Percentiles rank a stretch among this genome's conserved stretches.
phyloP scores from a whole-genome alignment of 164 flowering plant genomes.

The Warburgia ugandensis region DNA sequence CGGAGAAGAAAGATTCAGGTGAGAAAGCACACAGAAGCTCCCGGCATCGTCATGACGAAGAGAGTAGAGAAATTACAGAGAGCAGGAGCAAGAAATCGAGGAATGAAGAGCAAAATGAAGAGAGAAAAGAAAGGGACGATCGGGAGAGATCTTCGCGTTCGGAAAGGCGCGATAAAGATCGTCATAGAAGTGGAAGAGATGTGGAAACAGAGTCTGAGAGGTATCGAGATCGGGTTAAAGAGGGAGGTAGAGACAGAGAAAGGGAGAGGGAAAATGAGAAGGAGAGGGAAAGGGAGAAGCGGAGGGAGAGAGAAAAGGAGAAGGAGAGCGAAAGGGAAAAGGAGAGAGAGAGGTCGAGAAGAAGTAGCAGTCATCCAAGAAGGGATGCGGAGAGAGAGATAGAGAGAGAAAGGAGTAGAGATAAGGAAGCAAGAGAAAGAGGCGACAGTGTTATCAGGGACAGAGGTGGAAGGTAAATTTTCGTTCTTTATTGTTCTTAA shows the following conservation, averaged over 20 bases:
- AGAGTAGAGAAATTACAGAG: constrained; percentile 18
- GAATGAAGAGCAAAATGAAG: constrained; percentile 26
- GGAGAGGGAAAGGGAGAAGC: constrained; percentile 9
- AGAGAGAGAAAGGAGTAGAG: constrained; percentile 17
- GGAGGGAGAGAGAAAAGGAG: constrained; percentile 5
- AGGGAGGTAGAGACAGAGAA: no score
- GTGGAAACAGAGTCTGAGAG: constrained; percentile 14
- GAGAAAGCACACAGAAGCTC: no score
- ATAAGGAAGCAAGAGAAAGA: no score
- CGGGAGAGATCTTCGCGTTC: constrained; percentile 17
- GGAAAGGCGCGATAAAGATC: constrained; percentile 29
- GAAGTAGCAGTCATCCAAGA: no score
- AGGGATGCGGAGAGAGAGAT: constrained; percentile 15
- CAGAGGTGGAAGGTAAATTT: no score
- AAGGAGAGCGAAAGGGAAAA: constrained; percentile 11
- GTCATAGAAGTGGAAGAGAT: constrained; percentile 25
- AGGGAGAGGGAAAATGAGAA: constrained; percentile 12
- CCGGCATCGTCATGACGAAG: constrained; percentile 35
- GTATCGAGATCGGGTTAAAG: constrained; percentile 19
- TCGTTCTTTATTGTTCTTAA: no score
- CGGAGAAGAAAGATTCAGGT: constrained; percentile 21
- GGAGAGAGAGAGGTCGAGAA: constrained; percentile 17
- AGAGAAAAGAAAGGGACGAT: constrained; percentile 4
- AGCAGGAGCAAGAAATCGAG: constrained; percentile 35
- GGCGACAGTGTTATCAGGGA: no score